Base-by-base conservation (phyloP, 2,329 filamentous ascomycete species). In the Coniosporium tulheliwenetii region DNA sequence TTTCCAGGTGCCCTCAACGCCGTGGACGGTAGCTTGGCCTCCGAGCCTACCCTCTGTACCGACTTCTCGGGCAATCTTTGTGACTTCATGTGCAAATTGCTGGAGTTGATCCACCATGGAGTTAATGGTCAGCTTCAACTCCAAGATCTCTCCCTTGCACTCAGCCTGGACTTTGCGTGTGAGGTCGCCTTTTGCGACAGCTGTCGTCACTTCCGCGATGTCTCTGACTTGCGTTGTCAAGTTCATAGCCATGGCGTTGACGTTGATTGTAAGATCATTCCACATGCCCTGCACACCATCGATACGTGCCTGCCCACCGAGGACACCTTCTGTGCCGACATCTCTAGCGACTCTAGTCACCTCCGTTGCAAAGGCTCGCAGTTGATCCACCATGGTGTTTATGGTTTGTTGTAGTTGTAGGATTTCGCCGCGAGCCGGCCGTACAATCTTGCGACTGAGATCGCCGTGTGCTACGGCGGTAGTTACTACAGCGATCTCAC, bases 401-500 rank as follows among this genome's bases (percentile, higher is more conserved):
- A 79, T 77, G 1, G 89, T 98, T 54, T 91, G 85, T 64, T 98
- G 95, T 43, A 98, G 69, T 57, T 93, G 85, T 40, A 93, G 66
- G 51, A 98, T 96, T 65, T 98, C 91, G 54, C 89, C 89, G 59
- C 86, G 79, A 40, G 86, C 91, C 51, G 93, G 85, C 47, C 93
- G 85, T 46, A 85, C 82, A 56, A 98, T 95, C 68, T 95, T 96
- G 65, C 91, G 85, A 46, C 85, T 93, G 46, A 98, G 68, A 62
- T 98, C 89, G 55, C 89, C 89, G 59, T 82, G 84, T 39, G 89
- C 89, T 46, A 98, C 89, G 44, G 89, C 89, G 1, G 87, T 94
- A 2, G 89, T 96, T 44, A 98, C 91, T 55, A 89, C 85, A 46
- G 89, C 91, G 52, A 98, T 98, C 62, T 95, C 87, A 66, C 89